Evolutionary conservation across 352 stramenopile species (phyloP).

Genomic region (Pythium aristosporum): DNA sequence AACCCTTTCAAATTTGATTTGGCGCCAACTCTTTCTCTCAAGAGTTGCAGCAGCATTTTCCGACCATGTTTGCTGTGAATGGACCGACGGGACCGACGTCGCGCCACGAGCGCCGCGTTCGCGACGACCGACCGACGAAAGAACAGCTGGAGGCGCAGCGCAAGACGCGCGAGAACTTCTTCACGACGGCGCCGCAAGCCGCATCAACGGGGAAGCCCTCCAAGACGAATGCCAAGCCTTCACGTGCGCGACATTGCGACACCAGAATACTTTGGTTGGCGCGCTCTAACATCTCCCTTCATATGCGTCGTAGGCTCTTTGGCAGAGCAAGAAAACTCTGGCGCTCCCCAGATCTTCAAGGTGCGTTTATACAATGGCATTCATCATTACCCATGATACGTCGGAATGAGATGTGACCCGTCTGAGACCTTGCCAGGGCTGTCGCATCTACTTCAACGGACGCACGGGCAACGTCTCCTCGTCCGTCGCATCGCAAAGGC

Average conservation of each 20-base stretch:
- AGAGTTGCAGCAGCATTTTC: background rate
- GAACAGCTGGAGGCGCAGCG: constrained; percentile 29
- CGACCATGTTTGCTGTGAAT: constrained; percentile 76
- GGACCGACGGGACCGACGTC: constrained; percentile 64
- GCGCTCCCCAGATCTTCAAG: constrained; percentile 51
- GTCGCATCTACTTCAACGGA: constrained; percentile 78
- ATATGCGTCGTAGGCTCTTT: background rate
- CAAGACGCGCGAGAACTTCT: constrained; percentile 45
- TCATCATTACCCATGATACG: background rate
- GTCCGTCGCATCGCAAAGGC: constrained; percentile 28
- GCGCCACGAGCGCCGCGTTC: constrained; percentile 49
- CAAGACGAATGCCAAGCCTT: constrained; percentile 8
- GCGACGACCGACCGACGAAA: constrained; percentile 31
- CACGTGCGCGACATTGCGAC: background rate
- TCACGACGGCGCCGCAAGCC: constrained; percentile 13
- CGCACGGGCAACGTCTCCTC: constrained; percentile 80
- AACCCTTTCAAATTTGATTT: constrained; percentile 23
- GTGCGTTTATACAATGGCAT: constrained; percentile 18
- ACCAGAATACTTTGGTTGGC: background rate
- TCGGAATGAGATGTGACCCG: background rate
- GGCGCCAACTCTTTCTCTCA: constrained; percentile 19
- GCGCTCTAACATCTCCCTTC: background rate
- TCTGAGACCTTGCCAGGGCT: constrained; percentile 40
- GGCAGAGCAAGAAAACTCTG: constrained; percentile 8
- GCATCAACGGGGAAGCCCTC: background rate